These are phyloP conservation scores for Globisporangium nodosum DNA, from an alignment of 352 stramenopile species.

Conservation along the genomic window DNA sequence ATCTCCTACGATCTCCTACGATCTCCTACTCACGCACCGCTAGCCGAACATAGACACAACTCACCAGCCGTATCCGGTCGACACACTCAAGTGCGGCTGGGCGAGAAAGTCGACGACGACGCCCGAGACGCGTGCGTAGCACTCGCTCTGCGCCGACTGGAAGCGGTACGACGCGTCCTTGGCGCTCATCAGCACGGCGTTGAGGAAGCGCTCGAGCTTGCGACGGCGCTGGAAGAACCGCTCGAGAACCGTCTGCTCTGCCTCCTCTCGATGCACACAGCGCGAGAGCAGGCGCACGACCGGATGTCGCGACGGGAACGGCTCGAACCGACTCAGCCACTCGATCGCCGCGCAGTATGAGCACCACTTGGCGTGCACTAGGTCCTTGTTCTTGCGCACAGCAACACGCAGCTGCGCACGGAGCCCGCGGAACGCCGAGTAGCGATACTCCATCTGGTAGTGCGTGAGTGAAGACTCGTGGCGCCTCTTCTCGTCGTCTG, in stretches of 20 bases:
- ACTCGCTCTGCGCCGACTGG: slow-evolving; percentile 30
- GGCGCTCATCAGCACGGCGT: slow-evolving; percentile 31
- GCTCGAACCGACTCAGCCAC: slow-evolving; percentile 25
- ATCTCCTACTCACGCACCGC: neutral
- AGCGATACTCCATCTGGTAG: slow-evolving; percentile 43
- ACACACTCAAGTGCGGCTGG: slow-evolving; percentile 19
- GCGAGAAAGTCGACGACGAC: slow-evolving; percentile 52
- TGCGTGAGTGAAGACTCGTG: slow-evolving; percentile 3
- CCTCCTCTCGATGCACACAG: neutral
- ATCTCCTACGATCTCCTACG: neutral
- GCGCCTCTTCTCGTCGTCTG: neutral
- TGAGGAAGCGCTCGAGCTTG: slow-evolving; percentile 37
- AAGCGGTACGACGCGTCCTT: slow-evolving; percentile 53
- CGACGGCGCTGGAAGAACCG: slow-evolving; percentile 18
- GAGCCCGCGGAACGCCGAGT: slow-evolving; percentile 45
- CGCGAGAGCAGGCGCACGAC: slow-evolving; percentile 10
- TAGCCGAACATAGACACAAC: neutral
- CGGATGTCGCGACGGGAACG: slow-evolving; percentile 43
- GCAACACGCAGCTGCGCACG: slow-evolving; percentile 28
- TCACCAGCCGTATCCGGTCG: neutral
- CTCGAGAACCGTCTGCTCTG: slow-evolving; percentile 13
- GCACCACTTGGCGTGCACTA: slow-evolving; percentile 49
- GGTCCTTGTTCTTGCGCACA: slow-evolving; percentile 17
- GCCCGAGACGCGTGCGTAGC: slow-evolving; percentile 38
- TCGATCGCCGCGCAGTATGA: slow-evolving; percentile 42